Evolutionary conservation across 768 basidiomycete species (phyloP), one percentile per base, ranked within the genome.

Genomic region (Suillus brevipes): DNA sequence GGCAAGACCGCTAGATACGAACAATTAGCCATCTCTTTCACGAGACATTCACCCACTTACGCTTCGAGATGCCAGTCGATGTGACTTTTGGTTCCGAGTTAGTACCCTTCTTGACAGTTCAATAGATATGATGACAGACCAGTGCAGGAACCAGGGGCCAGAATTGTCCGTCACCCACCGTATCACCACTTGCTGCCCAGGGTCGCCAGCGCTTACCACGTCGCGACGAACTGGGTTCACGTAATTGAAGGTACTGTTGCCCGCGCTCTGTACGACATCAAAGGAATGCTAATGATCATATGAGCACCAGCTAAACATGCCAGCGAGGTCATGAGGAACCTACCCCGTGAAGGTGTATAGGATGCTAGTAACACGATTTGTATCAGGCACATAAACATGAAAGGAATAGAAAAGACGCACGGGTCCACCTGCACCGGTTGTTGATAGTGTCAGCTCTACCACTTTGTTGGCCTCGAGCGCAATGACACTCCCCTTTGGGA

Each of bases 91-190:
- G 45, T 28, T n/a, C 28, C 43, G 43, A 34, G 36, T 20, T 13
- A 71, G 18, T 16, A 31, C 10, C 13, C 43, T 31, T 14, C 40
- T 34, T 12, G 31, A 28, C 1, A 47, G 20, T 10, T 25, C 16
- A 5, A 28, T 31, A 16, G 18, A 23, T 13, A 47, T 7, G 52
- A 20, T 23, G 10, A 20, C 69, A 49, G 56, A 68, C 68, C 74
- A 71, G 58, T 73, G 70, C 49, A 72, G 63, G 64, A 74, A 75
- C 82, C 86, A 87, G 28, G 84, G 83, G 18, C 87, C 87, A 23
- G 87, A 79, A 75, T 89, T 90, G 73, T 90, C 86, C 1, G 89
- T 85, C 25, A 73, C 71, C 77, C 87, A 89, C 40, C 87, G 81
- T 59, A 90, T 80, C 13, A 83, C 84, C 31, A 84, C 81, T 37